phyloP scores from a whole-genome alignment of 495 filamentous ascomycete genomes.

The Neurospora sp. region DNA sequence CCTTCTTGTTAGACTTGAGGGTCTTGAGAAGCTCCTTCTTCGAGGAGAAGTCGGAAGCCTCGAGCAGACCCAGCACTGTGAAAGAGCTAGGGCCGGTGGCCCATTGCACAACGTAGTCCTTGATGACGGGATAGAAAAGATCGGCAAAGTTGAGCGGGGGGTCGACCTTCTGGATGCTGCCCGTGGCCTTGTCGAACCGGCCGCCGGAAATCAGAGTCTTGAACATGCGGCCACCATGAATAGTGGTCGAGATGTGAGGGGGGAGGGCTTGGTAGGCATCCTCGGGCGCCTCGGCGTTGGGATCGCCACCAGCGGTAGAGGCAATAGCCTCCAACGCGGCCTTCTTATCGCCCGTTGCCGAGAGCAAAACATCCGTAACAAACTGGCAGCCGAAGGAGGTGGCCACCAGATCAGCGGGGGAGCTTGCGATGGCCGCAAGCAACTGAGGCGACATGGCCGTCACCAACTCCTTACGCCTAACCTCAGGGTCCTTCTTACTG shows the following conservation, averaged over 20 bases:
- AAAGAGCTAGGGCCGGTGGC: conserved; percentile 75
- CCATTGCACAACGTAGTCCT: conserved; percentile 70
- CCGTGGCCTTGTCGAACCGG: conserved; percentile 60
- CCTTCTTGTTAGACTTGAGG: conserved; percentile 49
- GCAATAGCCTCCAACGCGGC: conserved; percentile 64
- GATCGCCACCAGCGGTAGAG: conserved; percentile 52
- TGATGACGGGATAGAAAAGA: conserved; percentile 65
- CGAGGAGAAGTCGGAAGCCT: conserved; percentile 65
- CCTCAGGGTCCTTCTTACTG: conserved; percentile 80
- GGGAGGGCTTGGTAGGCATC: conserved; percentile 25
- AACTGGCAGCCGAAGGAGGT: conserved; percentile 81
- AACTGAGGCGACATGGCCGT: conserved; percentile 55
- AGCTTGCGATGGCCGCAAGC: conserved; percentile 57
- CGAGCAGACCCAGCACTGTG: conserved; percentile 67
- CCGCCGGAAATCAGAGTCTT: conserved; percentile 84
- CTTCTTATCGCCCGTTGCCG: conserved; percentile 61
- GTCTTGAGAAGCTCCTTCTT: conserved; percentile 53
- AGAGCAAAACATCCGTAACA: conserved; percentile 70
- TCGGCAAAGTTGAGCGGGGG: conserved; percentile 72
- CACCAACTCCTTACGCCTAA: conserved; percentile 66
- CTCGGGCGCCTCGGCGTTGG: conserved; percentile 31
- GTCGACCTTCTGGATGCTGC: conserved; percentile 56
- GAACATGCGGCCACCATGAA: conserved; percentile 73
- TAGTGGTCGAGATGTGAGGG: conserved; percentile 45
- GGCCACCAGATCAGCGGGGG: conserved; percentile 54